Conservation (phyloP, 768 basidiomycete genomes). For the Auricularia heimuer region DNA sequence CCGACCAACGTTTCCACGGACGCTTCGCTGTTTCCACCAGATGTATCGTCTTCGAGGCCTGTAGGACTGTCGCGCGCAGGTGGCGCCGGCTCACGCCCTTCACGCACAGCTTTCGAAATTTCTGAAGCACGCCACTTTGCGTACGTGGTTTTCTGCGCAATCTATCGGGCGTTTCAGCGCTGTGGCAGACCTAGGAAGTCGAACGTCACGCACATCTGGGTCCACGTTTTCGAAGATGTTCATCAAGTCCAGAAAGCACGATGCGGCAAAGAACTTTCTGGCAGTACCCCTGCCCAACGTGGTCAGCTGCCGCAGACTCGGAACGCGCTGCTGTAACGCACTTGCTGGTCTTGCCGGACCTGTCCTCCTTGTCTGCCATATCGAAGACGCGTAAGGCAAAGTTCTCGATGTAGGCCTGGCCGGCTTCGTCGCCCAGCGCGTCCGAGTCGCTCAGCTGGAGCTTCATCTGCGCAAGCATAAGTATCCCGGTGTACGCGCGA, state of each 20-base stretch:
- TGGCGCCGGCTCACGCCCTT: constrained; percentile 73
- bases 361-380: constrained; percentile 84
- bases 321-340: constrained; percentile 23
- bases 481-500: background rate
- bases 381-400: constrained; percentile 88
- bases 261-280: constrained; percentile 89
- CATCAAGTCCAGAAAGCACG: constrained; percentile 88
- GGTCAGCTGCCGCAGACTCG: background rate
- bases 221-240: constrained; percentile 58
- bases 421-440: constrained; percentile 76
- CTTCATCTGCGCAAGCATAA: constrained; percentile 47
- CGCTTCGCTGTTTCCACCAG: background rate
- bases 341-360: constrained; percentile 68
- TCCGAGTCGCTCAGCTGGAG: constrained; percentile 61
- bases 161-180: constrained; percentile 30
- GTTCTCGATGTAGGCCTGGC: constrained; percentile 87
- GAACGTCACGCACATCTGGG: constrained; percentile 39
- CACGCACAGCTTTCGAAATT: constrained; percentile 89
- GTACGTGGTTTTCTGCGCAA: constrained; percentile 82
- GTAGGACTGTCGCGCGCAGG: background rate
- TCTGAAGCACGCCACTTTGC: constrained; percentile 97
- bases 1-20: background rate
- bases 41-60: background rate
- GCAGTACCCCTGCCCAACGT: constrained; percentile 59
- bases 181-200: background rate